Conservation (phyloP, 352 stramenopile species). For the Globisporangium perplexum region DNA sequence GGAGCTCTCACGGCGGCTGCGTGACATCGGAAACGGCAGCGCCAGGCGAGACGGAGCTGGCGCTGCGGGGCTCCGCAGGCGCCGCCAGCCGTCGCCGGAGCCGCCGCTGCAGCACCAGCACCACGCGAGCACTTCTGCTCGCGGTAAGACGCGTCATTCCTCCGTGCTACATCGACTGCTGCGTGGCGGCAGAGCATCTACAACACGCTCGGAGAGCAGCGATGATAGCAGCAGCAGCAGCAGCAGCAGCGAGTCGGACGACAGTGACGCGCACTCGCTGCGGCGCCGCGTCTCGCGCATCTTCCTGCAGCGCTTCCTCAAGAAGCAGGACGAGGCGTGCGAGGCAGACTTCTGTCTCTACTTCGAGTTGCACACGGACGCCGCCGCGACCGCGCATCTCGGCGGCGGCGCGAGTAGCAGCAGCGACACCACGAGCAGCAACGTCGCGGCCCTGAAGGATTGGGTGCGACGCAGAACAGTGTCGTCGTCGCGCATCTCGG, state of each 20-base stretch:
- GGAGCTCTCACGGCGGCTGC: slow-evolving; percentile 1
- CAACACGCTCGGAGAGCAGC: no score
- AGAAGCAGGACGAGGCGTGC: slow-evolving; percentile 2
- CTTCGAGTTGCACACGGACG: slow-evolving; percentile 22
- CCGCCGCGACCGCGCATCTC: background rate
- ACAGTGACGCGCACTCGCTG: slow-evolving; percentile 2
- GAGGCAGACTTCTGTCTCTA: slow-evolving; percentile 38
- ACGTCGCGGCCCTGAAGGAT: slow-evolving; percentile 1
- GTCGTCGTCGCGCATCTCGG: background rate
- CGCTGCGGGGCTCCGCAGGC: background rate
- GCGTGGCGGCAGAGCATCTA: no score
- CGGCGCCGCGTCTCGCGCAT: slow-evolving; percentile 8
- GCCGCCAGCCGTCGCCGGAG: background rate
- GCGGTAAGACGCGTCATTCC: no score
- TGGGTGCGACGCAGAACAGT: background rate
- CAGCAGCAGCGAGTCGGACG: background rate
- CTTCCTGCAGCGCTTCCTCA: slow-evolving; percentile 10
- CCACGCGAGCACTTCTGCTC: background rate
- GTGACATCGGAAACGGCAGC: background rate
- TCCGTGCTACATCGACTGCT: background rate
- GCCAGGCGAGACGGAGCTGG: no score
- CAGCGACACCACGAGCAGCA: background rate
- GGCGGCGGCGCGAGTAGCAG: background rate
- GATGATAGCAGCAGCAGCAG: background rate
- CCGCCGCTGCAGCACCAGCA: background rate